Evolutionary conservation across 2,329 filamentous ascomycete species (phyloP).

Genomic region (Lachnellula willkommii): DNA sequence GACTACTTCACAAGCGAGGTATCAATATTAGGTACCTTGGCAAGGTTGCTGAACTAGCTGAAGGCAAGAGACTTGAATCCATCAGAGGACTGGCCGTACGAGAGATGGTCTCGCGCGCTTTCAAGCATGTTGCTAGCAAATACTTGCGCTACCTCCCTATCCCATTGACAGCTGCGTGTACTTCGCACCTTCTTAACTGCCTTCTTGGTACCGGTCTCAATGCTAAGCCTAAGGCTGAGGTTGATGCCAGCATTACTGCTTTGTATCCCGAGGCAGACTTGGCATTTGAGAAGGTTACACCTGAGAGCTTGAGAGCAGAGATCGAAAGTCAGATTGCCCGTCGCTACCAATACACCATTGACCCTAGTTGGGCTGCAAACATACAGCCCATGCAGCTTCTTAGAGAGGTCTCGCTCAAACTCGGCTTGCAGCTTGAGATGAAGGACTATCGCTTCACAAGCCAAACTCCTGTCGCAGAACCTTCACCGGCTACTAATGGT

Average conservation of each 20-base stretch:
- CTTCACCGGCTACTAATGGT: constrained; percentile 31
- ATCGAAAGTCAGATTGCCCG: constrained; percentile 66
- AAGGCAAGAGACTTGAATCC: constrained; percentile 67
- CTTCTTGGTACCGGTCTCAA: constrained; percentile 75
- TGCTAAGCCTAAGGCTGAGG: constrained; percentile 68
- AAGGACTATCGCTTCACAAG: constrained; percentile 66
- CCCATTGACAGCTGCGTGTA: constrained; percentile 71
- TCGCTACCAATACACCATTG: constrained; percentile 72
- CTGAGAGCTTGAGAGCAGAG: constrained; percentile 61
- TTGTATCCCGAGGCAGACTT: constrained; percentile 81
- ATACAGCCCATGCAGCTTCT: constrained; percentile 77
- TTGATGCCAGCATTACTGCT: constrained; percentile 66
- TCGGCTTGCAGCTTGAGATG: constrained; percentile 81
- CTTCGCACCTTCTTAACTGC: constrained; percentile 90
- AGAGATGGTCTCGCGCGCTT: constrained; percentile 91
- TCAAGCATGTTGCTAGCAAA: constrained; percentile 83
- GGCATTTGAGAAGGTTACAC: constrained; percentile 72
- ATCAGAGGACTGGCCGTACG: constrained; percentile 73
- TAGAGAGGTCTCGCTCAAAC: constrained; percentile 80
- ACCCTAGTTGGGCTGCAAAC: constrained; percentile 59
- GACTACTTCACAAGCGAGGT: constrained; percentile 89
- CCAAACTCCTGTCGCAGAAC: constrained; percentile 33
- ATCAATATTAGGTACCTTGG: constrained; percentile 98
- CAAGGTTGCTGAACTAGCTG: constrained; percentile 66
- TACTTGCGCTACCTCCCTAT: constrained; percentile 76